A percentile compares a stretch with the other conserved stretches of the same genome.
phyloP scores from a whole-genome alignment of 2,329 filamentous ascomycete genomes.

The Curvularia lunata region DNA sequence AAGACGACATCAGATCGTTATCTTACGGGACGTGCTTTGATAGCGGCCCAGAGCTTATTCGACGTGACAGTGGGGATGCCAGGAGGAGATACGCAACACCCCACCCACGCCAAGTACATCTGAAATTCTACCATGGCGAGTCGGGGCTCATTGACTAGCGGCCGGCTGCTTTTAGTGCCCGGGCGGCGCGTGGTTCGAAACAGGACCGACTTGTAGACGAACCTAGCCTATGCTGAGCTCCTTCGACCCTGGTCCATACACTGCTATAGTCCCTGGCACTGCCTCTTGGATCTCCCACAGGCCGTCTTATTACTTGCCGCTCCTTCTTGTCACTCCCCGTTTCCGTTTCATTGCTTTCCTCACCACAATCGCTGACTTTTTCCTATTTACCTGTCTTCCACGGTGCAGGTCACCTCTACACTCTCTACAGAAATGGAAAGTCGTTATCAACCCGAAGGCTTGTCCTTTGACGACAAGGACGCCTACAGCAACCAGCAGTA shows the following conservation, averaged over 20 bases:
- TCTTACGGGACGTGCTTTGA: constrained; percentile 30
- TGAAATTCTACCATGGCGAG: constrained; percentile 29
- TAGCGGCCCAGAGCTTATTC: constrained; percentile 35
- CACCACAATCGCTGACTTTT: constrained; percentile 23
- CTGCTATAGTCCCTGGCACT: constrained; percentile 26
- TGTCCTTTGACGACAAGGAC: constrained; percentile 35
- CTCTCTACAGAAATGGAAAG: constrained; percentile 38
- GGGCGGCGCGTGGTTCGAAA: constrained; percentile 39
- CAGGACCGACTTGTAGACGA: constrained; percentile 27
- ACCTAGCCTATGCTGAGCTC: constrained; percentile 26
- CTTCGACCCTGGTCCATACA: constrained; percentile 34
- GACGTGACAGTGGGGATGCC: constrained; percentile 40
- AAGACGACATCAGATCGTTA: constrained; percentile 28
- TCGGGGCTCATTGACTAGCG: constrained; percentile 33
- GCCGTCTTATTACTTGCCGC: constrained; percentile 35
- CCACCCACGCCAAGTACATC: constrained; percentile 38
- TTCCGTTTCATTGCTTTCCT: constrained; percentile 22
- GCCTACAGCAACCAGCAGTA: constrained; percentile 31
- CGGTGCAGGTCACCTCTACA: constrained; percentile 43
- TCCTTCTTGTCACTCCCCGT: constrained; percentile 19
- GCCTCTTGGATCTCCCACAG: constrained; percentile 24
- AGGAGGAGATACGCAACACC: constrained; percentile 41
- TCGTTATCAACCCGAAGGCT: constrained; percentile 36
- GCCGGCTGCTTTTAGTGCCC: constrained; percentile 29
- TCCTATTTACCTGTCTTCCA: constrained; percentile 24